Evolutionary conservation across 2,329 filamentous ascomycete genomes (phyloP).

Genomic region (Talaromyces funiculosus): DNA sequence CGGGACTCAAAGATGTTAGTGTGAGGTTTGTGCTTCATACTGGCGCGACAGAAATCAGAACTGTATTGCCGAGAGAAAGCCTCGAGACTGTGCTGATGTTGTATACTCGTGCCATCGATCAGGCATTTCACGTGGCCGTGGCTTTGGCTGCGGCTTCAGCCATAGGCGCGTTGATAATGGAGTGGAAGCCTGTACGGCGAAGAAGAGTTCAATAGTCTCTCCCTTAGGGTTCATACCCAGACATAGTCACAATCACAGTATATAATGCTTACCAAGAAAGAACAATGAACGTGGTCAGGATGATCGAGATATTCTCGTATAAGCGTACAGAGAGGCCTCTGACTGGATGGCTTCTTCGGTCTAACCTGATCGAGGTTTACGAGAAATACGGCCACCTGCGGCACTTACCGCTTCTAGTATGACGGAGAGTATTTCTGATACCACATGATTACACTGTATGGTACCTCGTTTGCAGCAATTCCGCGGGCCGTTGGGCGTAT

Average conservation of each 20-base stretch:
- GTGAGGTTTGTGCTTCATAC: neutral
- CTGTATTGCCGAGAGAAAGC: slow-evolving; percentile 12
- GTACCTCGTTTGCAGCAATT: no score
- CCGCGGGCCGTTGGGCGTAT: no score
- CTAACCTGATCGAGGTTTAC: no score
- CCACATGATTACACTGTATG: no score
- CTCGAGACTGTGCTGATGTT: neutral
- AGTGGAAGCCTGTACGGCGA: slow-evolving; percentile 35
- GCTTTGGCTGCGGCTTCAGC: slow-evolving; percentile 32
- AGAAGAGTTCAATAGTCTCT: neutral
- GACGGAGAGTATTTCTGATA: neutral
- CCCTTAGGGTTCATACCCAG: no score
- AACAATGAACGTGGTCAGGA: no score
- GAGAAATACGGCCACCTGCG: neutral
- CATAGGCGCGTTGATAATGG: slow-evolving; percentile 30
- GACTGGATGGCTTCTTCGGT: no score
- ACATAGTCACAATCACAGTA: no score
- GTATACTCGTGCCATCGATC: slow-evolving; percentile 4
- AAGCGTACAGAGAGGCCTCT: no score
- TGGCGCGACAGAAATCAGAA: neutral
- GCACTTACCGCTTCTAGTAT: neutral
- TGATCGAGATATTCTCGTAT: no score
- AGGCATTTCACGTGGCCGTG: slow-evolving; percentile 8
- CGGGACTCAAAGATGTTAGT: slow-evolving; percentile 24
- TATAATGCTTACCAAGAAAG: no score